These are phyloP conservation scores for Paspalum notatum DNA, from an alignment of 176 grass and related monocot species.

Conservation along the genomic window DNA sequence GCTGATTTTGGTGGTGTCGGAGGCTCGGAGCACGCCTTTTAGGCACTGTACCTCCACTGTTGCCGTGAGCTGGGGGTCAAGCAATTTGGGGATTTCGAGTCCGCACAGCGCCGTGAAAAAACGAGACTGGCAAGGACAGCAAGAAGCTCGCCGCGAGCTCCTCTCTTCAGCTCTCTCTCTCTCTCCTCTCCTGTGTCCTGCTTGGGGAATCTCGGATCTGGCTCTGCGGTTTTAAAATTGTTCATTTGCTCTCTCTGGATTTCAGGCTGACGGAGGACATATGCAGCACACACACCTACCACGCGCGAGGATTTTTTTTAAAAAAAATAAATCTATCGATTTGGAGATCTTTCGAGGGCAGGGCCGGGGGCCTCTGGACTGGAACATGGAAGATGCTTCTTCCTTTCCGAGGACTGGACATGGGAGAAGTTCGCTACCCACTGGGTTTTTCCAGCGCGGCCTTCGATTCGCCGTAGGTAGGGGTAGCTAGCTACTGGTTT, in stretches of 20 bases:
- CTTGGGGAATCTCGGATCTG: conserved; percentile 29
- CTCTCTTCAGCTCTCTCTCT: too few relatives aligned
- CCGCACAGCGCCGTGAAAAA: background rate
- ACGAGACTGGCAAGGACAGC: background rate
- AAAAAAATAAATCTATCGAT: background rate
- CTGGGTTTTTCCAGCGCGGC: background rate
- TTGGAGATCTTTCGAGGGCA: background rate
- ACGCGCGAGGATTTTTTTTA: background rate
- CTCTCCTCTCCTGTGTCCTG: too few relatives aligned
- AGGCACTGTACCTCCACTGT: background rate
- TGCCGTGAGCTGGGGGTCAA: too few relatives aligned
- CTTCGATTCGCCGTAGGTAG: background rate
- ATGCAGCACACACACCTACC: background rate
- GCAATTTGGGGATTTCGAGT: too few relatives aligned
- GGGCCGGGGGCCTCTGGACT: background rate
- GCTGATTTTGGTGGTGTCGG: background rate
- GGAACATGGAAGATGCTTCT: background rate
- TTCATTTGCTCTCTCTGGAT: background rate
- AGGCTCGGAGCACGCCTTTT: background rate
- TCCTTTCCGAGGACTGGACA: background rate
- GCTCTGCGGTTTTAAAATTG: background rate
- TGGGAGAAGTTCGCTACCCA: too few relatives aligned
- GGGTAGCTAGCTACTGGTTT: background rate
- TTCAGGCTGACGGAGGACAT: background rate
- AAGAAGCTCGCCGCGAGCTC: background rate